Conservation (phyloP, 208 protist genomes). For the Acanthamoeba sp. region DNA sequence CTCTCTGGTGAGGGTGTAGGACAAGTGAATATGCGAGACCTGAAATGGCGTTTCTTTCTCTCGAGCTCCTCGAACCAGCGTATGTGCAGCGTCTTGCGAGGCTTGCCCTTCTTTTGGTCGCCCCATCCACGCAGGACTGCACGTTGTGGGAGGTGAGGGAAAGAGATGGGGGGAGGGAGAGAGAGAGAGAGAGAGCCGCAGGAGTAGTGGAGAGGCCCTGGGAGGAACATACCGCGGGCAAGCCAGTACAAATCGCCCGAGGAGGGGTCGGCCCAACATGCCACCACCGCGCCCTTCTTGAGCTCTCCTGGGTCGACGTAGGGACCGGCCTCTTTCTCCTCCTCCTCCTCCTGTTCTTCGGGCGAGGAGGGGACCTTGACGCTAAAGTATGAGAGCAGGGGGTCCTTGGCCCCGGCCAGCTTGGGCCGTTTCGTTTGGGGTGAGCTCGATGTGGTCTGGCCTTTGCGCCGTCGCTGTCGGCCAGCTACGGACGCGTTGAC, state of each 20-base stretch:
- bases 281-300: not conserved
- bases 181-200: not conserved
- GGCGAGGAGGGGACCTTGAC: no score
- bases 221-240: not conserved
- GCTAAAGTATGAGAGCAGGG: not conserved
- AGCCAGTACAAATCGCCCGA: not conserved
- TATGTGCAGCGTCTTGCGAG: not conserved
- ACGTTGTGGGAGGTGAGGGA: no score
- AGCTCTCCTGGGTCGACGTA: not conserved
- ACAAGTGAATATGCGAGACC: no score
- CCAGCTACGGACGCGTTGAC: no score
- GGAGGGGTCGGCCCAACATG: conserved; percentile 14
- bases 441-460: no score
- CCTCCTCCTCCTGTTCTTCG: not conserved
- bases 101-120: not conserved
- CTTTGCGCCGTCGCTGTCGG: no score
- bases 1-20: no score
- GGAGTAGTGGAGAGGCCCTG: no score
- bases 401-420: not conserved
- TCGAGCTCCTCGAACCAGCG: not conserved
- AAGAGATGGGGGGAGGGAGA: not conserved
- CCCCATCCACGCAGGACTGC: not conserved
- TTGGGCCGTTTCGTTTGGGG: not conserved
- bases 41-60: not conserved
- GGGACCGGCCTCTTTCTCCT: not conserved